These are phyloP conservation scores for Cicer cuneatum DNA, from an alignment of 306 rosid species.

Conservation along the genomic window DNA sequence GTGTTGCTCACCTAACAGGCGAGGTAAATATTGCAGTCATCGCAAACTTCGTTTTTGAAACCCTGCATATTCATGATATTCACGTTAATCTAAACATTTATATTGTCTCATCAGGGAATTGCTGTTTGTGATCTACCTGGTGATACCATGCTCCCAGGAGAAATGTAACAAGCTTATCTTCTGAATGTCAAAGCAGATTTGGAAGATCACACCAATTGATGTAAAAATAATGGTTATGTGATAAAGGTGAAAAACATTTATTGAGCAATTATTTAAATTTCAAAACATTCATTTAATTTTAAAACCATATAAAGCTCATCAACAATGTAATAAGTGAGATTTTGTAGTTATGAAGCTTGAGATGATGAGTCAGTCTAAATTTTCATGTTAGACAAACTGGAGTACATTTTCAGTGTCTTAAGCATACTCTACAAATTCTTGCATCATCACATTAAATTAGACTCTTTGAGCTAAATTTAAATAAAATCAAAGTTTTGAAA, in stretches of 20 bases:
- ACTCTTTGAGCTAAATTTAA: too few relatives aligned
- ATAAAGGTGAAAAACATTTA: constrained; percentile 23
- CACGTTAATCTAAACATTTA: constrained; percentile 9
- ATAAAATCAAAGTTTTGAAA: too few relatives aligned
- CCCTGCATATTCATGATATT: not conserved
- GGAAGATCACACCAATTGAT: constrained; percentile 33
- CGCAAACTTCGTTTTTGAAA: not conserved
- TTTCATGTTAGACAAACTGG: constrained; percentile 1
- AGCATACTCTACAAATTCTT: not conserved
- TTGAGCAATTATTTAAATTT: not conserved
- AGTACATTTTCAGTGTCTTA: constrained; percentile 3
- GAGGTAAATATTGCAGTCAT: constrained; percentile 60
- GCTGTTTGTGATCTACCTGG: constrained; percentile 93
- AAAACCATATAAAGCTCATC: constrained; percentile 33
- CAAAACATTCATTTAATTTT: constrained; percentile 42
- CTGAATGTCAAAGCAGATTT: constrained; percentile 36
- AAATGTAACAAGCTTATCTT: constrained; percentile 61
- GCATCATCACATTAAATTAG: not conserved
- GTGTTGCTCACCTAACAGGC: constrained; percentile 95
- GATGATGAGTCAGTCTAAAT: constrained; percentile 10
- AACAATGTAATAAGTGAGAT: constrained; percentile 29
- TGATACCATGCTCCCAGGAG: constrained; percentile 99
- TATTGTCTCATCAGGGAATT: constrained; percentile 61
- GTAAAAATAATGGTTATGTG: constrained; percentile 37
- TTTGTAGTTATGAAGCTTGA: constrained; percentile 21